phyloP scores from a whole-genome alignment of 2,329 filamentous ascomycete genomes.

The Chalaropsis thielavioides region DNA sequence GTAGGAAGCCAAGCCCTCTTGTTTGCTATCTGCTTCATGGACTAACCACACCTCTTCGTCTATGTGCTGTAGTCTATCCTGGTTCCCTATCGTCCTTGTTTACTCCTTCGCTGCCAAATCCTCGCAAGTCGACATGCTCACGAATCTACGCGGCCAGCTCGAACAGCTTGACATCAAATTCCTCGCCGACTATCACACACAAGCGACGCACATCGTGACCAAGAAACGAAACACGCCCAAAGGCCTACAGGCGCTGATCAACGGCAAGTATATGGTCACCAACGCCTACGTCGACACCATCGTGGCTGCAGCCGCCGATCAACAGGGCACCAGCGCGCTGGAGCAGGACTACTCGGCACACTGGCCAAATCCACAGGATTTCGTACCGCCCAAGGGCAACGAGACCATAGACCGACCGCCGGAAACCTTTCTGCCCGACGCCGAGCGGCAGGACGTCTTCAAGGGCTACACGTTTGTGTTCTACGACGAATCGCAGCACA shows the following conservation, averaged over 20 bases:
- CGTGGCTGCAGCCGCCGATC: slow-evolving; percentile 37
- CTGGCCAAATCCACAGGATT: slow-evolving; percentile 63
- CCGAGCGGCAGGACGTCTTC: slow-evolving; percentile 55
- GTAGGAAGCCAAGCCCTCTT: slow-evolving; percentile 26
- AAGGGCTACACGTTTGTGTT: slow-evolving; percentile 83
- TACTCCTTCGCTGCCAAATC: slow-evolving; percentile 65
- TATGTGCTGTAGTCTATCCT: slow-evolving; percentile 45
- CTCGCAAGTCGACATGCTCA: slow-evolving; percentile 49
- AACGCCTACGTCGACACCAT: slow-evolving; percentile 61
- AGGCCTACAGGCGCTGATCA: slow-evolving; percentile 72
- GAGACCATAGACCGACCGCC: slow-evolving; percentile 57
- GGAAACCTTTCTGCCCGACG: slow-evolving; percentile 58
- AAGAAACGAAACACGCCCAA: slow-evolving; percentile 83
- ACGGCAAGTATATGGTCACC: slow-evolving; percentile 63
- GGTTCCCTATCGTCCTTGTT: slow-evolving; percentile 67
- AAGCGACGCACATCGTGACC: slow-evolving; percentile 77
- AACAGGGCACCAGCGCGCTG: slow-evolving; percentile 40
- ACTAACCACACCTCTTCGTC: slow-evolving; percentile 15
- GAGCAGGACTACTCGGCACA: slow-evolving; percentile 64
- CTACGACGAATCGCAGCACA: slow-evolving; percentile 59
- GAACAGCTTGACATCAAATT: slow-evolving; percentile 86
- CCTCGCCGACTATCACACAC: slow-evolving; percentile 50
- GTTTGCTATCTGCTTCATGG: background rate
- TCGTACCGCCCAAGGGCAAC: slow-evolving; percentile 58
- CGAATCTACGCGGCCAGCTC: slow-evolving; percentile 47